phyloP scores from a whole-genome alignment of 2,329 filamentous ascomycete species.

The Aspergillus bombycis region DNA sequence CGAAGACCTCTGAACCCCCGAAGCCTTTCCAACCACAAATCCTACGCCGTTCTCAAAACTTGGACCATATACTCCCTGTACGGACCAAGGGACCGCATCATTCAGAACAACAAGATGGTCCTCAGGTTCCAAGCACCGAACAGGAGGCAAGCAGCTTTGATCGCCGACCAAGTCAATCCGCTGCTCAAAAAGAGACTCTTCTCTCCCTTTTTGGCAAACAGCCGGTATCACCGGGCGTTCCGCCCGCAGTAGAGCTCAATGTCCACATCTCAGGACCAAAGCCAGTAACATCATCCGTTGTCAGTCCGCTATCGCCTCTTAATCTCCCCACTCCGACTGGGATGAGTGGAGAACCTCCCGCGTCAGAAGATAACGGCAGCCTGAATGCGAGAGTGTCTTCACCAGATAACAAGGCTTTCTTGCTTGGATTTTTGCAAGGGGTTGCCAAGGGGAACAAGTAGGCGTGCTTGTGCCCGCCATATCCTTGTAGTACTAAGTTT shows the following conservation, averaged over 20 bases:
- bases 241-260: conserved; percentile 25
- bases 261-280: conserved; percentile 24
- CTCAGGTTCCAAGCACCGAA: conserved; percentile 9
- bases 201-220: conserved; percentile 67
- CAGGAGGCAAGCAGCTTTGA: conserved; percentile 31
- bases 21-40: conserved; percentile 59
- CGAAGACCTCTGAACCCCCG: conserved; percentile 35
- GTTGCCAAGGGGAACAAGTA: conserved; percentile 50
- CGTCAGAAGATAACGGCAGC: conserved; percentile 48
- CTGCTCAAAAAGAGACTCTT: conserved; percentile 52
- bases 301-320: conserved; percentile 36
- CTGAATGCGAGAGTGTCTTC: conserved; percentile 57
- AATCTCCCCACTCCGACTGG: conserved; percentile 23
- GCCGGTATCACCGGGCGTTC: conserved; percentile 27
- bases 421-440: conserved; percentile 73
- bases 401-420: conserved; percentile 73
- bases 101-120: conserved; percentile 16
- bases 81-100: conserved; percentile 29
- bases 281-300: conserved; percentile 27
- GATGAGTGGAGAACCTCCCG: conserved; percentile 24
- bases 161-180: conserved; percentile 45
- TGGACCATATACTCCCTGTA: conserved; percentile 33
- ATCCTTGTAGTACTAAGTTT: neutral
- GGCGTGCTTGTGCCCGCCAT: conserved; percentile 4
- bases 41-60: conserved; percentile 53